phyloP scores from a whole-genome alignment of 768 basidiomycete species.

The Suillus brevipes region DNA sequence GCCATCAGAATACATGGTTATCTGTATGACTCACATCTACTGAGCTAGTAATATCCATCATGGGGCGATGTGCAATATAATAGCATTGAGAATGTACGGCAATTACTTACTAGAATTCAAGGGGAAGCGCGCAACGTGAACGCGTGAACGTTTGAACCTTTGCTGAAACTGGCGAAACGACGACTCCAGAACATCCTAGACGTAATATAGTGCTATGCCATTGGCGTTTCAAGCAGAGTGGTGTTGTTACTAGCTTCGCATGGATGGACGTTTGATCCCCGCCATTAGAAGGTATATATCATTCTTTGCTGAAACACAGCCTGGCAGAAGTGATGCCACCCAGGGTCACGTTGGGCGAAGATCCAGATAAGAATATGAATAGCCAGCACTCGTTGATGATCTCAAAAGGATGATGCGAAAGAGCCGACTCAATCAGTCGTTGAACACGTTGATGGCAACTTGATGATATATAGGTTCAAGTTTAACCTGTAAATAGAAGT shows the following conservation, averaged over 20 bases:
- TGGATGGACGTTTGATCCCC: background rate
- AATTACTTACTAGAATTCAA: background rate
- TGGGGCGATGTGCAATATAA: background rate
- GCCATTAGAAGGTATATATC: background rate
- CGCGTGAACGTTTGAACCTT: too few species aligned
- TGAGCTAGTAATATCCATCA: background rate
- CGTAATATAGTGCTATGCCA: background rate
- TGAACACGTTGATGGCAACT: background rate
- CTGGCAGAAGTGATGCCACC: background rate
- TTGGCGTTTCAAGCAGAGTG: background rate
- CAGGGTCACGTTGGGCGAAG: background rate
- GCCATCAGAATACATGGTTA: background rate
- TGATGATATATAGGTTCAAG: too few species aligned
- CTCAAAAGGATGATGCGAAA: background rate
- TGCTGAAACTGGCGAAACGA: background rate
- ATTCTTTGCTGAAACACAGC: background rate
- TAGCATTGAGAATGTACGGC: background rate
- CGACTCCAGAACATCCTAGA: background rate
- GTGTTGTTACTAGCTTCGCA: background rate
- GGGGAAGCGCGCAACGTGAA: background rate
- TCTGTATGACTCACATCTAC: background rate
- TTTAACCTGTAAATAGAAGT: background rate
- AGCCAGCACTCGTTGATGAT: background rate
- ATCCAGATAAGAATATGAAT: background rate
- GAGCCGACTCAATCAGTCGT: background rate